Evolutionary conservation across 805 yeast species (phyloP).

Genomic region (Wickerhamomyces alni): DNA sequence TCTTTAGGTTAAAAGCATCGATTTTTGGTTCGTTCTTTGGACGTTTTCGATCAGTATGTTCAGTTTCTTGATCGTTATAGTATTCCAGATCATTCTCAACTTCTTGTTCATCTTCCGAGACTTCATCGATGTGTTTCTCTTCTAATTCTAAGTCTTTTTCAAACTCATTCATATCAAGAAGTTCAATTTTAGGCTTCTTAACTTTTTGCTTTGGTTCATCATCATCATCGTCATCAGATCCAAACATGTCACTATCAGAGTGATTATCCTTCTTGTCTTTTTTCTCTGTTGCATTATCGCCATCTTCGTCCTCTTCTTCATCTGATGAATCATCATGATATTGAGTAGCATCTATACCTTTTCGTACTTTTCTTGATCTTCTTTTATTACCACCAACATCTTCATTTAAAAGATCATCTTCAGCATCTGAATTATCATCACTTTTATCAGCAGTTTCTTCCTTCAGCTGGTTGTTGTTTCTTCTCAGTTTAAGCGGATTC

Average conservation of each 20-base stretch:
- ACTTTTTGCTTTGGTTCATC: conserved; percentile 3
- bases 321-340: conserved; percentile 28
- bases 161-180: conserved; percentile 32
- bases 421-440: conserved; percentile 12
- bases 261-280: conserved; percentile 18
- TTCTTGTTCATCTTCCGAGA: conserved; percentile 10
- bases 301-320: conserved; percentile 22
- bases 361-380: conserved; percentile 7
- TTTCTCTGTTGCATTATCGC: conserved; percentile 21
- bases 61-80: conserved; percentile 15
- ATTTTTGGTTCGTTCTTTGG: conserved; percentile 32
- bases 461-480: no score
- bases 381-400: conserved; percentile 19
- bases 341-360: conserved; percentile 11
- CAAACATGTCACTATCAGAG: conserved; percentile 16
- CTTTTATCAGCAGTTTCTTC: conserved; percentile 5
- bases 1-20: conserved; percentile 56
- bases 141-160: conserved; percentile 23
- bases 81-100: conserved; percentile 16
- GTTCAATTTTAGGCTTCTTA: conserved; percentile 13
- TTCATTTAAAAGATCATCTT: conserved; percentile 18
- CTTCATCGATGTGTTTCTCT: neutral
- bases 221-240: conserved; percentile 18
- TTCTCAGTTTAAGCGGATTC: conserved; percentile 16
- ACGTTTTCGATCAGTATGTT: conserved; percentile 8